Evolutionary conservation across 305 asterid species (phyloP).

Genomic region (Fraxinus floribunda): DNA sequence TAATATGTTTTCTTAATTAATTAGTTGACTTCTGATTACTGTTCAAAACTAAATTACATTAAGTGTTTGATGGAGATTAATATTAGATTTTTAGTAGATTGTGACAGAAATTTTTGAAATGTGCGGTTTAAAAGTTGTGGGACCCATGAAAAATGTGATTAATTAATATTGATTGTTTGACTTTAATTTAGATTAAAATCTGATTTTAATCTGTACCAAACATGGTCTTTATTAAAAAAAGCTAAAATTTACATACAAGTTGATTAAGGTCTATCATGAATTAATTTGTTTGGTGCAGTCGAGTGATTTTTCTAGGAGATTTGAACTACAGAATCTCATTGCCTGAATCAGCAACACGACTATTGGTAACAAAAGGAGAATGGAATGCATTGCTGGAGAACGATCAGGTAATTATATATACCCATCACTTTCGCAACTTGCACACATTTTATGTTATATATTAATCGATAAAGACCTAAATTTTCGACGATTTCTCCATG

Average conservation of each 20-base stretch:
- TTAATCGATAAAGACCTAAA: background rate
- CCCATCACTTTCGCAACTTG: background rate
- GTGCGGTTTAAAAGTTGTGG: too few species aligned
- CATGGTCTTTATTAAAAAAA: background rate
- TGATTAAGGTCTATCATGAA: background rate
- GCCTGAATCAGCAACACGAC: slow-evolving; percentile 52
- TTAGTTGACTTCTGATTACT: slow-evolving; percentile 2
- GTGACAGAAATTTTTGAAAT: too few species aligned
- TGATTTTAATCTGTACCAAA: too few species aligned
- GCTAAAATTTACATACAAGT: background rate
- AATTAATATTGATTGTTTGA: too few species aligned
- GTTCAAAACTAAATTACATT: background rate
- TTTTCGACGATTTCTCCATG: background rate
- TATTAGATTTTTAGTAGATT: too few species aligned
- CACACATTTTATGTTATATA: background rate
- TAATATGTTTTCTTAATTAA: slow-evolving; percentile 1
- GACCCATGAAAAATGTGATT: too few species aligned
- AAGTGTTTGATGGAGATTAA: too few species aligned
- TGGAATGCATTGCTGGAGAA: slow-evolving; percentile 52
- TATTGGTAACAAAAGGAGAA: slow-evolving; percentile 37
- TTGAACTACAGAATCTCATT: slow-evolving; percentile 60
- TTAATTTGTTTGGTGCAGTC: slow-evolving; percentile 37
- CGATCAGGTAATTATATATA: slow-evolving; percentile 46
- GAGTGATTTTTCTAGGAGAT: slow-evolving; percentile 62
- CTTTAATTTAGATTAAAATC: too few species aligned